Conservation (phyloP, 139 green algal genomes). For the Deuterostichococcus epilithicus region DNA sequence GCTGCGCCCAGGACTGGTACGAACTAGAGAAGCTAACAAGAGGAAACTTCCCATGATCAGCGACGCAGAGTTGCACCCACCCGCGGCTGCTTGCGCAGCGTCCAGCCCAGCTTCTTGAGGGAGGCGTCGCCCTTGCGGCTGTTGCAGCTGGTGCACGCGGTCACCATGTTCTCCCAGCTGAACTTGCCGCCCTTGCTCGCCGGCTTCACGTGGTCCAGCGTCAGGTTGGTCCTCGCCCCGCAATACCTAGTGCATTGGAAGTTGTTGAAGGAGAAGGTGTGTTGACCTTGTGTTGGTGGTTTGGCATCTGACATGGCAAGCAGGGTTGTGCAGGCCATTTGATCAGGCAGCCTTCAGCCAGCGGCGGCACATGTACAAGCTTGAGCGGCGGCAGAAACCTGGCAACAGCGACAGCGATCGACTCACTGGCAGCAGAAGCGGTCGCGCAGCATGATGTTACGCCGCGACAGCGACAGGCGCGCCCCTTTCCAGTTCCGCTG, state of each 20-base stretch:
- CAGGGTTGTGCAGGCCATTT: not conserved
- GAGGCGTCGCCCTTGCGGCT: slow-evolving; percentile 47
- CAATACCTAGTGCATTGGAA: slow-evolving; percentile 42
- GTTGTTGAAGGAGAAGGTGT: not conserved
- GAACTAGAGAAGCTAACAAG: too few relatives aligned
- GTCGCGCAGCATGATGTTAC: slow-evolving; percentile 54
- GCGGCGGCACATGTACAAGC: not conserved
- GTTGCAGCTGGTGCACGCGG: slow-evolving; percentile 58
- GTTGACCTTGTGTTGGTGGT: too few relatives aligned
- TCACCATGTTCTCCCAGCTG: slow-evolving; percentile 48
- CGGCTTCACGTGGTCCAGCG: slow-evolving; percentile 59
- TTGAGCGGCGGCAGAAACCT: not conserved
- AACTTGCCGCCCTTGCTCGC: slow-evolving; percentile 38
- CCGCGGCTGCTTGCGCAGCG: slow-evolving; percentile 25
- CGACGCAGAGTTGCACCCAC: slow-evolving; percentile 3
- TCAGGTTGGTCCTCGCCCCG: slow-evolving; percentile 35
- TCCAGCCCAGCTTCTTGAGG: slow-evolving; percentile 53
- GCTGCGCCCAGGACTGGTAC: too few relatives aligned
- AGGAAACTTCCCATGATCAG: not conserved
- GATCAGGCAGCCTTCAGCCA: not conserved
- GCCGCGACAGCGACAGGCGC: slow-evolving; percentile 31
- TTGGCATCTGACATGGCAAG: not conserved
- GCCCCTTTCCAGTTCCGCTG: slow-evolving; percentile 7
- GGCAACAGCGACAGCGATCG: too few relatives aligned
- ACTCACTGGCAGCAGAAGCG: slow-evolving; percentile 32